Evolutionary conservation across 169 alveolate genomes (phyloP), one percentile per base, ranked within the genome.

Genomic region (Cryptosporidium muris): DNA sequence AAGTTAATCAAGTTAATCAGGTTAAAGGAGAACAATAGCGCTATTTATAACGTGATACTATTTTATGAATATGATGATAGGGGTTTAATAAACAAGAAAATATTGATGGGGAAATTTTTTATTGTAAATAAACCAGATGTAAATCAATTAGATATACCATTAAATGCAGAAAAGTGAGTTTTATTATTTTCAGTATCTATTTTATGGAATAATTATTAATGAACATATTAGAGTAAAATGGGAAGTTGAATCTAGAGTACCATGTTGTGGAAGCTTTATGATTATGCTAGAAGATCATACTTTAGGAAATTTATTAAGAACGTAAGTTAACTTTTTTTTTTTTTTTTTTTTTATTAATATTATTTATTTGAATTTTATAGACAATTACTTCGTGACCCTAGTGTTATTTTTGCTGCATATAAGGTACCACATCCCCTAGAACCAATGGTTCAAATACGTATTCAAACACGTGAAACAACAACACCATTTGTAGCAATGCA

Each of bases 371-470:
- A 7, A 16, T 4, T n/a, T 49, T 52, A 48, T 74, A 92, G 95
- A 16, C 94, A 94, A 58, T 82, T 95, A 3, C 89, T 95, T 40
- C 85, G 91, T 68, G 98, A 95, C 58, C 92, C 93, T 48, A 89
- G 93, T 11, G 97, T 95, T 40, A 92, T 94, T 51, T 95, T 95
- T 81, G 97, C 97, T 7, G 98, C 98, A 12, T 94, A 95, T 89
- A 89, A 95, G 52, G 93, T 92, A 43, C 98, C 98, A 5, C 98
- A 95, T 64, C 98, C 98, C 25, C 91, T 95, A 14, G 97, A 95
- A 62, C 92, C 93, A 38, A 37, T 64, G 4, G 85, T 91, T 11
- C 89, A 89, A 66, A 65, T 91, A 54, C 89, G 88, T 64, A 68
- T 91, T 52, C 80, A 80, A 47, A 82, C 90, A 4, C 65, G 82